These are phyloP conservation scores for Grigorovia transvaalensis DNA, from an alignment of 805 yeast genomes.

Conservation along the genomic window DNA sequence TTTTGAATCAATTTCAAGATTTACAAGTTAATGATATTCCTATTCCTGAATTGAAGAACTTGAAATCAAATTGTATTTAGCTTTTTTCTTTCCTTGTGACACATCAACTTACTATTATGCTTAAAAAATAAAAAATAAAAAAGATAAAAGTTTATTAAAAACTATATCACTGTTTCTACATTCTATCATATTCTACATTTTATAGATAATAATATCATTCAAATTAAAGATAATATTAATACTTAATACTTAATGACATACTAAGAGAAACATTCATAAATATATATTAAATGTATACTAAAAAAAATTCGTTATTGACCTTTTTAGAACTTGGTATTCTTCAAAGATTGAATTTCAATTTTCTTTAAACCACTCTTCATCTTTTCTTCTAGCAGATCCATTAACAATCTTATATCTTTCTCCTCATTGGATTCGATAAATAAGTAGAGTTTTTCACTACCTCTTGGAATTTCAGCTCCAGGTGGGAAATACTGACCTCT, in stretches of 20 bases:
- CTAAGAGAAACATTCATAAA: not conserved
- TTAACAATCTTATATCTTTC: conserved; percentile 47
- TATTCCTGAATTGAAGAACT: conserved; percentile 33
- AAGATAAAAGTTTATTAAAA: not conserved
- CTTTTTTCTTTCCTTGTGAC: not conserved
- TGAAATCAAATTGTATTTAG: conserved; percentile 19
- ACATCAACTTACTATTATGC: not conserved
- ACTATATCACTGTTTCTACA: not conserved
- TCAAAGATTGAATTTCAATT: conserved; percentile 36
- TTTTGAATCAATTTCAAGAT: conserved; percentile 30
- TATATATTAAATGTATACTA: not conserved
- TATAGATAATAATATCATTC: conserved; percentile 4
- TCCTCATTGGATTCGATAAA: conserved; percentile 68
- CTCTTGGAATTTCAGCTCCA: conserved; percentile 42
- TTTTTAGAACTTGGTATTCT: conserved; percentile 37
- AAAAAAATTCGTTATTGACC: not conserved
- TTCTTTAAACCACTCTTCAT: conserved; percentile 48
- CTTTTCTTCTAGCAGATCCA: conserved; percentile 42
- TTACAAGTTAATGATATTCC: conserved; percentile 32
- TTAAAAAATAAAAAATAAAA: not conserved
- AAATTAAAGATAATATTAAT: not conserved
- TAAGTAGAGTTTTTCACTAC: conserved; percentile 67
- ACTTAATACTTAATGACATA: not conserved
- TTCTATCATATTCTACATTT: conserved; percentile 4
- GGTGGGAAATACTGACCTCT: conserved; percentile 69